Conservation (phyloP, 257 asterid genomes). For the Penstemon barbatus region DNA sequence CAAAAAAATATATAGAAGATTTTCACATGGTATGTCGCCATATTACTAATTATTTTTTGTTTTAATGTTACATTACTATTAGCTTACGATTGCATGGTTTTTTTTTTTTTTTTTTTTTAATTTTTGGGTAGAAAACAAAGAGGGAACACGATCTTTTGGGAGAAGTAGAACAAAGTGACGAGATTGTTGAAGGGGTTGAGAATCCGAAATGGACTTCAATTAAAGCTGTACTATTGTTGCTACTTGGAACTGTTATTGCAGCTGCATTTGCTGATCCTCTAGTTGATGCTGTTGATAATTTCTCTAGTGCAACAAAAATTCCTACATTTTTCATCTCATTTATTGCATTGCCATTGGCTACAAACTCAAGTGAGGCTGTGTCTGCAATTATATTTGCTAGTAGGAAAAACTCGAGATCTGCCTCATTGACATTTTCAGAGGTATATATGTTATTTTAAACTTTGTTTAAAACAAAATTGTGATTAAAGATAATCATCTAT, state of each 20-base stretch:
- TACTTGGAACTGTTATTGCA: conserved; percentile 78
- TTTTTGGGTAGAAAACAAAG: conserved; percentile 65
- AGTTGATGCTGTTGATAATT: conserved; percentile 82
- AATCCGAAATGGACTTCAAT: conserved; percentile 44
- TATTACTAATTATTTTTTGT: not conserved
- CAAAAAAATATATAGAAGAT: conserved; percentile 57
- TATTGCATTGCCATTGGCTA: conserved; percentile 83
- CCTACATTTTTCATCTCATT: conserved; percentile 93
- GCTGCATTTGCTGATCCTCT: conserved; percentile 96
- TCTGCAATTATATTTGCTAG: conserved; percentile 84
- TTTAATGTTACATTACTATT: not conserved
- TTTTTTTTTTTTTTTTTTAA: conserved; percentile 5
- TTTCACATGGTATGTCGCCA: conserved; percentile 57
- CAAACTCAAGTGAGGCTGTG: conserved; percentile 96
- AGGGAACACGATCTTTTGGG: conserved; percentile 68
- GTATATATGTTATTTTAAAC: conserved; percentile 34
- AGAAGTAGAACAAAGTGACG: conserved; percentile 53
- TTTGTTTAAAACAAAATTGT: too few relatives aligned
- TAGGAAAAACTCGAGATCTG: conserved; percentile 75
- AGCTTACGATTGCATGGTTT: conserved; percentile 1
- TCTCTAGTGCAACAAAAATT: conserved; percentile 77
- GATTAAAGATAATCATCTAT: too few relatives aligned
- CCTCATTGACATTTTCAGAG: conserved; percentile 94
- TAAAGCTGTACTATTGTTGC: conserved; percentile 67
- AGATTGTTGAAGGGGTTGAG: conserved; percentile 57